Evolutionary conservation across 1,139 yeast species (phyloP).

Genomic region (Arxiozyma slooffiae): DNA sequence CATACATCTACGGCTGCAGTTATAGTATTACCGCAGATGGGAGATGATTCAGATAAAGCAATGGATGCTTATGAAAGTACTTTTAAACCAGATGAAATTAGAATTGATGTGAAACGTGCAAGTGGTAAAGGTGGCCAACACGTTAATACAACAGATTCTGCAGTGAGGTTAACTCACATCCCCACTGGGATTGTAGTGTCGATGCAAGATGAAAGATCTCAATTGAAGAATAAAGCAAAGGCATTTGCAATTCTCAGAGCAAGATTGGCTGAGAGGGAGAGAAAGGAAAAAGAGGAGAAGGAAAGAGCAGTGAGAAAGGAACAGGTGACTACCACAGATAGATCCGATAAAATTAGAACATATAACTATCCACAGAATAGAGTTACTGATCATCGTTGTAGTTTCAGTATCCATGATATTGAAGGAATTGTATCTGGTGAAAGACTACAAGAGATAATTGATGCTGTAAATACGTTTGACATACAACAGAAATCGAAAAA

Average conservation of each 20-base stretch:
- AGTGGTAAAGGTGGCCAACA: slow-evolving; percentile 99
- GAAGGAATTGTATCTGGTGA: slow-evolving; percentile 70
- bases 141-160: slow-evolving; percentile 95
- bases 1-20: slow-evolving; percentile 97
- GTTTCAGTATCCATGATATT: slow-evolving; percentile 67
- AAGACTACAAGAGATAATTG: slow-evolving; percentile 53
- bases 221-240: slow-evolving; percentile 89
- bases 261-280: slow-evolving; percentile 71
- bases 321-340: slow-evolving; percentile 80
- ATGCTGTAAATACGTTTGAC: slow-evolving; percentile 42
- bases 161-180: slow-evolving; percentile 82
- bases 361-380: slow-evolving; percentile 89
- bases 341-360: slow-evolving; percentile 89
- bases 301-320: slow-evolving; percentile 64
- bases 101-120: slow-evolving; percentile 92
- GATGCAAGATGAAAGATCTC: slow-evolving; percentile 94
- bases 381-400: slow-evolving; percentile 89
- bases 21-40: slow-evolving; percentile 77
- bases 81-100: slow-evolving; percentile 78
- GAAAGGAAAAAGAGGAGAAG: slow-evolving; percentile 51
- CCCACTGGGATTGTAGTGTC: slow-evolving; percentile 85
- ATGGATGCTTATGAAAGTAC: slow-evolving; percentile 58
- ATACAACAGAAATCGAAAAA: slow-evolving; percentile 37
- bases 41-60: slow-evolving; percentile 39
- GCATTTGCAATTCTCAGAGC: slow-evolving; percentile 79